Conservation (phyloP, 371 early-diverging fungal genomes). For the Lichtheimia ramosa region DNA sequence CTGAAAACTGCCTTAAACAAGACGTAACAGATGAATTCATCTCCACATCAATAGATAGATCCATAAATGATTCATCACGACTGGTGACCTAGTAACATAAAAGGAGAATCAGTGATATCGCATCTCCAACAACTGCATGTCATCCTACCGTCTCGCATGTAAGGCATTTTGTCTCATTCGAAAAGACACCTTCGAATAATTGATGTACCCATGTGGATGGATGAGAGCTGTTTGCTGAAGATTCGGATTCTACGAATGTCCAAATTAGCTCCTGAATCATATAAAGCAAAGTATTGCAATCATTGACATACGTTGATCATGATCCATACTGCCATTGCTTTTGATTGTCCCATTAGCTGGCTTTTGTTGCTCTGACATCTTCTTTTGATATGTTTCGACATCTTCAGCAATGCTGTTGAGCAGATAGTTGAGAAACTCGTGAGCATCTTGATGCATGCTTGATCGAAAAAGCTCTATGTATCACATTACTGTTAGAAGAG, state of each 20-base stretch:
- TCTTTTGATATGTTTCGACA: slow-evolving; percentile 63
- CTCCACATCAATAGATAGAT: slow-evolving; percentile 94
- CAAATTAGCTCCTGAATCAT: no score
- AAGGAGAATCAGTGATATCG: background rate
- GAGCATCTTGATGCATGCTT: slow-evolving; percentile 96
- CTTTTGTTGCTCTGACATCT: slow-evolving; percentile 4
- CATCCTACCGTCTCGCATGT: slow-evolving; percentile 87
- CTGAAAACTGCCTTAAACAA: slow-evolving; percentile 93
- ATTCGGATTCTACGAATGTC: slow-evolving; percentile 10
- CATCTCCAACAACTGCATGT: background rate
- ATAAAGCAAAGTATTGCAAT: no score
- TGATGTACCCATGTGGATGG: slow-evolving; percentile 90
- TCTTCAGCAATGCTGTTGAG: slow-evolving; percentile 92
- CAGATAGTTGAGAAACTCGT: slow-evolving; percentile 94
- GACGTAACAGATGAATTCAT: slow-evolving; percentile 91
- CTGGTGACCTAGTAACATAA: slow-evolving; percentile 73
- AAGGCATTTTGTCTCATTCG: slow-evolving; percentile 94
- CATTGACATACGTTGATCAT: no score
- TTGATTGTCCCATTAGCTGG: slow-evolving; percentile 10
- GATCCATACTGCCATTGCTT: background rate
- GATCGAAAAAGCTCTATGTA: slow-evolving; percentile 83
- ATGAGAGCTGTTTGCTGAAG: slow-evolving; percentile 14
- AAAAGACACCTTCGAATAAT: slow-evolving; percentile 91
- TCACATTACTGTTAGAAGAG: background rate
- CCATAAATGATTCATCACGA: slow-evolving; percentile 93